Conservation (phyloP, 1,284 basidiomycete genomes). For the Pseudomicrostroma phylloplanum region DNA sequence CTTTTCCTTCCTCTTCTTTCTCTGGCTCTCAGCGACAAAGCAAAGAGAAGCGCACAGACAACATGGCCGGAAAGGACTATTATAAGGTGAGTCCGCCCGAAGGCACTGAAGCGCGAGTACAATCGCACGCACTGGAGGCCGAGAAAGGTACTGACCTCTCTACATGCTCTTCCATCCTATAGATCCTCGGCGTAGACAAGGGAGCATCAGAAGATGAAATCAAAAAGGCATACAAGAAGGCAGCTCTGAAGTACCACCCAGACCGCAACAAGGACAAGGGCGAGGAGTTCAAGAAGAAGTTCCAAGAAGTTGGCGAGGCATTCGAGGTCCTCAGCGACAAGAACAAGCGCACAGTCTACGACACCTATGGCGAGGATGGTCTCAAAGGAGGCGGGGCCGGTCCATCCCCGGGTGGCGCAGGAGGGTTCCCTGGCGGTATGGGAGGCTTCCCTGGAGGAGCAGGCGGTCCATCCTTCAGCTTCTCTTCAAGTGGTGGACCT, state of each 20-base stretch:
- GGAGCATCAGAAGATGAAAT: slow-evolving; percentile 44
- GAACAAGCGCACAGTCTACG: slow-evolving; percentile 86
- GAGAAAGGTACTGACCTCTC: not conserved
- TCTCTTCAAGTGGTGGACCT: slow-evolving; percentile 26
- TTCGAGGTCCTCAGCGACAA: slow-evolving; percentile 92
- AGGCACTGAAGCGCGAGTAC: not conserved
- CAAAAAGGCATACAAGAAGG: slow-evolving; percentile 48
- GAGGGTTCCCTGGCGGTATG: slow-evolving; percentile 20
- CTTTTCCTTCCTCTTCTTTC: not conserved
- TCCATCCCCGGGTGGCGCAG: slow-evolving; percentile 42
- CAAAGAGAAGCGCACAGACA: not conserved
- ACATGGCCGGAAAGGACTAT: slow-evolving; percentile 43
- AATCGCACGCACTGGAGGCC: not conserved
- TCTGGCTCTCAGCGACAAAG: not conserved
- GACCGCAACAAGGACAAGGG: slow-evolving; percentile 74
- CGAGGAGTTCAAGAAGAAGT: slow-evolving; percentile 75
- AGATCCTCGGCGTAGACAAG: slow-evolving; percentile 43
- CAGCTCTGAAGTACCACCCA: slow-evolving; percentile 81
- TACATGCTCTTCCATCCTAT: not conserved
- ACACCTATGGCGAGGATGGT: slow-evolving; percentile 93
- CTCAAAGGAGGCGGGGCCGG: slow-evolving; percentile 60
- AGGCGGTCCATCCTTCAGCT: slow-evolving; percentile 33
- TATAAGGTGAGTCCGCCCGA: slow-evolving; percentile 25
- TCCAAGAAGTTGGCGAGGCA: slow-evolving; percentile 94
- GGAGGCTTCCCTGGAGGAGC: slow-evolving; percentile 31